Percentiles rank a stretch among this genome's conserved stretches.
Evolutionary conservation across 176 grass and related monocot genomes (phyloP).

Genomic region (Lolium multiflorum): DNA sequence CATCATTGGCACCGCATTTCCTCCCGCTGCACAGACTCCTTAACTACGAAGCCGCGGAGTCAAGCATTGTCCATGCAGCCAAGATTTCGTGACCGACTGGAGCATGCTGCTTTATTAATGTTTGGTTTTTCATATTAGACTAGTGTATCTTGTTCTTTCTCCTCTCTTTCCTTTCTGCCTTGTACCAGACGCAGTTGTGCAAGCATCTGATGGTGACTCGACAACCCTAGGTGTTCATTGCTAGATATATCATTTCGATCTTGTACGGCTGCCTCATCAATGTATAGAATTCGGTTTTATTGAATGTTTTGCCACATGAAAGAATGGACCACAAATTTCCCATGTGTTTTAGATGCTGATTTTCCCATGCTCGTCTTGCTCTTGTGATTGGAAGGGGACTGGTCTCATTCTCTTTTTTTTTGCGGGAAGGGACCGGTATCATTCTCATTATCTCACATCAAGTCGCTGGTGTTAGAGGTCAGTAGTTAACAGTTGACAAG

Average conservation of each 20-base stretch:
- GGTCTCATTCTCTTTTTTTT: background rate
- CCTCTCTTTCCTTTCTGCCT: background rate
- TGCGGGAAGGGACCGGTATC: background rate
- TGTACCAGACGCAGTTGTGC: background rate
- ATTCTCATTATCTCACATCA: background rate
- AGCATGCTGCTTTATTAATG: background rate
- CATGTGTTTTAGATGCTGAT: background rate
- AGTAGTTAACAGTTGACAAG: background rate
- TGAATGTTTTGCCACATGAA: background rate
- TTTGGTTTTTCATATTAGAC: background rate
- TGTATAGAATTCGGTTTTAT: background rate
- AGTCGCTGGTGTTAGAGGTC: background rate
- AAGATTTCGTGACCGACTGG: slow-evolving; percentile 54
- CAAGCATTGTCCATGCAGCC: background rate
- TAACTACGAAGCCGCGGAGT: slow-evolving; percentile 18
- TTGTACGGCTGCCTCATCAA: background rate
- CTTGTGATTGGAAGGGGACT: background rate
- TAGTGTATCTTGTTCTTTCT: background rate
- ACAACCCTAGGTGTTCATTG: background rate
- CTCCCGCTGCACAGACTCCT: slow-evolving; percentile 56
- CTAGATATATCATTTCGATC: background rate
- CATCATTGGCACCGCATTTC: slow-evolving; percentile 48
- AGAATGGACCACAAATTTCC: background rate
- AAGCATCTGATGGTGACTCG: slow-evolving; percentile 3
- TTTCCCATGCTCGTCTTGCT: background rate